Evolutionary conservation across 192 early-diverging fungal species (phyloP).

Genomic region (Coemansia sp.): DNA sequence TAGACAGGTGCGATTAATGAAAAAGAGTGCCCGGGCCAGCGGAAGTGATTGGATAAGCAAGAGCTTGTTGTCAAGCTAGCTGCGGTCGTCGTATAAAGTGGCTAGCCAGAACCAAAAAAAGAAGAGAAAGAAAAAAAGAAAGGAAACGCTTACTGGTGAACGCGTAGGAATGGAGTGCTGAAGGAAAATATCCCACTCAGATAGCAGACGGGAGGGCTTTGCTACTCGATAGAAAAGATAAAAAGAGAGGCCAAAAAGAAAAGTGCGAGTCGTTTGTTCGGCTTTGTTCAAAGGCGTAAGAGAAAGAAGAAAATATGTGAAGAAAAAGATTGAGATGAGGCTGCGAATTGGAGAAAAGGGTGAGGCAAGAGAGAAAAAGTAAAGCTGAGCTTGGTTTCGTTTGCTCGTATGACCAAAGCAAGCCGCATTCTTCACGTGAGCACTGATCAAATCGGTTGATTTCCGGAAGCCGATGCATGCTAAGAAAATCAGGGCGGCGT

Average conservation of each 20-base stretch:
- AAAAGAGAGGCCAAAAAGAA: not conserved
- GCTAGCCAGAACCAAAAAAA: not conserved
- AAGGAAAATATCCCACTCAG: not conserved
- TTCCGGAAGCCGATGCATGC: not conserved
- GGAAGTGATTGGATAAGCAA: not conserved
- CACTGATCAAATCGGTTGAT: not conserved
- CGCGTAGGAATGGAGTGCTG: not conserved
- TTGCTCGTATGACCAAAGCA: not conserved
- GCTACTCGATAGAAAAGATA: not conserved
- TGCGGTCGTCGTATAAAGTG: not conserved
- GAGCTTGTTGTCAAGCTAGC: not conserved
- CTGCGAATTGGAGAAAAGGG: not conserved
- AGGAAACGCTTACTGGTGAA: not conserved
- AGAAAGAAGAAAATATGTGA: not conserved
- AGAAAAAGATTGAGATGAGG: not conserved
- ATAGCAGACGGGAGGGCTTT: not conserved
- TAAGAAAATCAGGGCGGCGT: not conserved
- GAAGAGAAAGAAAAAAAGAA: not conserved
- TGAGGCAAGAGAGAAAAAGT: not conserved
- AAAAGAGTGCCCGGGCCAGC: not conserved
- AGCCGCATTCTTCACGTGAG: not conserved
- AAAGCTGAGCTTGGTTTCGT: not conserved
- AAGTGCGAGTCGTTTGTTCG: not conserved
- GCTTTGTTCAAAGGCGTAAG: not conserved
- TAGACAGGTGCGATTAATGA: not conserved